phyloP scores from a whole-genome alignment of 495 filamentous ascomycete species.

The Aspergillus sclerotioniger region DNA sequence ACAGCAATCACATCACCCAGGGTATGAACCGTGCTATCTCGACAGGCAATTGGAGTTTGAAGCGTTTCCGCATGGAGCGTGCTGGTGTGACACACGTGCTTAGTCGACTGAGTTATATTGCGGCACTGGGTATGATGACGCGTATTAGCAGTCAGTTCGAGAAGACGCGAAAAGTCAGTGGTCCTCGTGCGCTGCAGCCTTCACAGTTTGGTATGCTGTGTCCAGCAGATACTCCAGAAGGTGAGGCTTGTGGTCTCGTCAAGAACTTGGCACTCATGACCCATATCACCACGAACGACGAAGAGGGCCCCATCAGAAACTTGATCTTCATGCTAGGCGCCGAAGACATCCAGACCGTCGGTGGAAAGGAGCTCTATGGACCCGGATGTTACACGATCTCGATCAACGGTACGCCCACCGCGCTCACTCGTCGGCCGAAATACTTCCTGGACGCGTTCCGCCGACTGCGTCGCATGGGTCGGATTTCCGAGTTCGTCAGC shows the following conservation, averaged over 20 bases:
- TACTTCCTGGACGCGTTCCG: slow-evolving; percentile 81
- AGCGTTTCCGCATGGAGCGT: slow-evolving; percentile 97
- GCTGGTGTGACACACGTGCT: slow-evolving; percentile 96
- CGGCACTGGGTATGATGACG: slow-evolving; percentile 99
- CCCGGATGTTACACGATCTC: slow-evolving; percentile 86
- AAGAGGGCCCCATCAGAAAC: slow-evolving; percentile 81
- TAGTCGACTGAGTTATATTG: slow-evolving; percentile 93
- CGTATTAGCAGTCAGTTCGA: slow-evolving; percentile 98
- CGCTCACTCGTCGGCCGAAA: slow-evolving; percentile 77
- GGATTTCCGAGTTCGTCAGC: slow-evolving; percentile 90
- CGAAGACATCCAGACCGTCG: slow-evolving; percentile 68
- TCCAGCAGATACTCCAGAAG: slow-evolving; percentile 95
- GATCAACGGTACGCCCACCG: slow-evolving; percentile 90
- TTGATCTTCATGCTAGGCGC: slow-evolving; percentile 76
- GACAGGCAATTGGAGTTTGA: slow-evolving; percentile 95
- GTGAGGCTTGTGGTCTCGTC: slow-evolving; percentile 94
- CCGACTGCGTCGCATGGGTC: slow-evolving; percentile 76
- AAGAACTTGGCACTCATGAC: slow-evolving; percentile 99
- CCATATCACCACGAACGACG: slow-evolving; percentile 94
- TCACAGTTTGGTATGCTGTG: slow-evolving; percentile 98
- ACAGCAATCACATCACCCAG: slow-evolving; percentile 77
- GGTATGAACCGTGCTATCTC: slow-evolving; percentile 93
- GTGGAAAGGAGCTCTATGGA: slow-evolving; percentile 78
- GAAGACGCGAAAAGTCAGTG: slow-evolving; percentile 93
- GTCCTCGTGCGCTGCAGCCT: slow-evolving; percentile 90